Evolutionary conservation across 2,329 filamentous ascomycete species (phyloP).

Genomic region (Cladobotryum protrusum): DNA sequence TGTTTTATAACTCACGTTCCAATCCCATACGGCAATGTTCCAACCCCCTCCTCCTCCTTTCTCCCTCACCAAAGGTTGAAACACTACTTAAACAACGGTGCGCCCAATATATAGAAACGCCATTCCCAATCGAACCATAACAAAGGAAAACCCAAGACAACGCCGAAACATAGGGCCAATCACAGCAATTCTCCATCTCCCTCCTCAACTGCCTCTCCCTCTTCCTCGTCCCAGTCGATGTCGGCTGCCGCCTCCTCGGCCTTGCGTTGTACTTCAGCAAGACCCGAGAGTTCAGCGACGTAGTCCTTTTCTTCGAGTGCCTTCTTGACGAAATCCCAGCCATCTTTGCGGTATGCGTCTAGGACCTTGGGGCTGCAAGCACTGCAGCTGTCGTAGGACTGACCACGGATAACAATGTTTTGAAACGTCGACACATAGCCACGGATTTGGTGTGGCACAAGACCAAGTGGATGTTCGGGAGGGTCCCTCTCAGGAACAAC

Average conservation of each 20-base stretch:
- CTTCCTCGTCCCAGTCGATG: slow-evolving; percentile 57
- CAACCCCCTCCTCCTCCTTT: too few relatives aligned
- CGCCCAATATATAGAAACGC: slow-evolving; percentile 4
- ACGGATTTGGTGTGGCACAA: slow-evolving; percentile 74
- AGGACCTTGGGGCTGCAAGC: slow-evolving; percentile 70
- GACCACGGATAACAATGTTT: slow-evolving; percentile 65
- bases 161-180: not conserved
- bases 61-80: not conserved
- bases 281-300: slow-evolving; percentile 67
- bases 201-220: slow-evolving; percentile 33
- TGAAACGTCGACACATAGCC: slow-evolving; percentile 70
- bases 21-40: too few relatives aligned
- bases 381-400: slow-evolving; percentile 74
- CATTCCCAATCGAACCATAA: not conserved
- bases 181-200: slow-evolving; percentile 50
- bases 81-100: not conserved
- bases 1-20: too few relatives aligned
- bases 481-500: slow-evolving; percentile 48
- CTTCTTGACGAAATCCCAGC: slow-evolving; percentile 71
- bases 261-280: slow-evolving; percentile 62
- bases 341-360: slow-evolving; percentile 57
- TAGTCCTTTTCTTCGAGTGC: slow-evolving; percentile 71
- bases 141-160: not conserved
- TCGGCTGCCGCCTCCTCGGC: slow-evolving; percentile 47
- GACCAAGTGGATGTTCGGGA: slow-evolving; percentile 54